These are phyloP conservation scores for Cucumis hystrix DNA, from an alignment of 306 rosid species.

Conservation along the genomic window DNA sequence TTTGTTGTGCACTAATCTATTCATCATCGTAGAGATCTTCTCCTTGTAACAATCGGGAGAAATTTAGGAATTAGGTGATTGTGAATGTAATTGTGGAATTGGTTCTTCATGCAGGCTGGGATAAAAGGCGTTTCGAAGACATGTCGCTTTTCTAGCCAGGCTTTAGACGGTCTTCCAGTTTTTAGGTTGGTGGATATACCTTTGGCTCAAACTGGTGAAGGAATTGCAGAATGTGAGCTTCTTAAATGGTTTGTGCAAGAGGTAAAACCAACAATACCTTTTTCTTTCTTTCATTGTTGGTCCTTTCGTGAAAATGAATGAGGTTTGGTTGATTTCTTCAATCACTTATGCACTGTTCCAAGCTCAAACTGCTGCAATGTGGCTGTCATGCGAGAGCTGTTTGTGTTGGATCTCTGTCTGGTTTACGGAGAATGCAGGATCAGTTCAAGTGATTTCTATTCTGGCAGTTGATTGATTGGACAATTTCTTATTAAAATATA, in stretches of 20 bases:
- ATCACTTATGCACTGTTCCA: not conserved
- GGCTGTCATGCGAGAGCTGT: not conserved
- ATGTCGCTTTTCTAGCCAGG: constrained; percentile 41
- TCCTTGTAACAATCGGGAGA: not conserved
- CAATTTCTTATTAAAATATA: not conserved
- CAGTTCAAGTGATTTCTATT: not conserved
- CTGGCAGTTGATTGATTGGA: not conserved
- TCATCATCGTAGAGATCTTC: not conserved
- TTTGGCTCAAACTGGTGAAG: constrained; percentile 97
- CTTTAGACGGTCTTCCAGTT: constrained; percentile 20
- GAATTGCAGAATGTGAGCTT: constrained; percentile 96
- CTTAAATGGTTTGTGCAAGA: constrained; percentile 90
- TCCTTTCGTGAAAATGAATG: not conserved
- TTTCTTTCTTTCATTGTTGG: not conserved
- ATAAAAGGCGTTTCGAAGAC: constrained; percentile 10
- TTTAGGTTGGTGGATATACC: constrained; percentile 57
- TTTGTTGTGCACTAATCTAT: not conserved
- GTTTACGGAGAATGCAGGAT: not conserved
- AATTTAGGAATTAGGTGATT: not conserved
- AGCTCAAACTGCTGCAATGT: not conserved
- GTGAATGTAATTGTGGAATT: not conserved
- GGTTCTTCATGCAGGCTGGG: constrained; percentile 23
- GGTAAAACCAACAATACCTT: constrained; percentile 24
- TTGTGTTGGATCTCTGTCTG: not conserved
- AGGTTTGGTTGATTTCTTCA: not conserved